phyloP scores from a whole-genome alignment of 768 basidiomycete species.

The Naganishia friedmannii region DNA sequence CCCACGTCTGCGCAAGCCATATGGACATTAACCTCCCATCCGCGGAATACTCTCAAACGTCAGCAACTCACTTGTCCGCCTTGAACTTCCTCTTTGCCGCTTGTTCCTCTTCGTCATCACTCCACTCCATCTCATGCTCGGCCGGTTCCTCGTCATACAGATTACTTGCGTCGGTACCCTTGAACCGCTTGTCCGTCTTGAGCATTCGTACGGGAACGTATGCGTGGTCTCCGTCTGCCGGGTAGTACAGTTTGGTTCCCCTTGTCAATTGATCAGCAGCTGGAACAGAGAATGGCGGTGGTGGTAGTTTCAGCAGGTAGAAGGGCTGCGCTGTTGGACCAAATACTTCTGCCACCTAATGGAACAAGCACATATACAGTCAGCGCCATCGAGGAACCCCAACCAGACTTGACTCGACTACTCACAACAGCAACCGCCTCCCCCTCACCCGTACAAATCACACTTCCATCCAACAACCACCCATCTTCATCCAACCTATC shows the following conservation, averaged over 20 bases:
- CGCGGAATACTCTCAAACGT: not conserved
- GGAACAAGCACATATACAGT: too few species aligned
- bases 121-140: conserved; percentile 87
- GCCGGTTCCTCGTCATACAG: conserved; percentile 89
- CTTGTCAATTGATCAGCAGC: conserved; percentile 33
- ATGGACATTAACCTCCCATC: not conserved
- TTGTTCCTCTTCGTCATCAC: conserved; percentile 88
- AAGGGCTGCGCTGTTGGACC: conserved; percentile 86
- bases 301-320: conserved; percentile 80
- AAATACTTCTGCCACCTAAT: conserved; percentile 95
- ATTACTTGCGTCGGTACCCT: conserved; percentile 92
- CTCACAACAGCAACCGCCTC: conserved; percentile 86
- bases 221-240: conserved; percentile 63
- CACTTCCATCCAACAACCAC: conserved; percentile 76
- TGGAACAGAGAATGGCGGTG: conserved; percentile 55
- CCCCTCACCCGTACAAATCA: conserved; percentile 84
- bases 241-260: conserved; percentile 68
- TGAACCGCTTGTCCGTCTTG: conserved; percentile 57
- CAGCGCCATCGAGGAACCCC: too few species aligned
- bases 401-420: conserved; percentile 30
- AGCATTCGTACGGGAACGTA: conserved; percentile 79
- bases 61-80: conserved; percentile 21
- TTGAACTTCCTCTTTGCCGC: conserved; percentile 65
- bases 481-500: conserved; percentile 37
- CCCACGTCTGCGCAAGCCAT: not conserved